Percentiles rank a stretch among this genome's conserved stretches.
phyloP scores from a whole-genome alignment of 495 filamentous ascomycete genomes.

The Penicillium psychrofluorescens region DNA sequence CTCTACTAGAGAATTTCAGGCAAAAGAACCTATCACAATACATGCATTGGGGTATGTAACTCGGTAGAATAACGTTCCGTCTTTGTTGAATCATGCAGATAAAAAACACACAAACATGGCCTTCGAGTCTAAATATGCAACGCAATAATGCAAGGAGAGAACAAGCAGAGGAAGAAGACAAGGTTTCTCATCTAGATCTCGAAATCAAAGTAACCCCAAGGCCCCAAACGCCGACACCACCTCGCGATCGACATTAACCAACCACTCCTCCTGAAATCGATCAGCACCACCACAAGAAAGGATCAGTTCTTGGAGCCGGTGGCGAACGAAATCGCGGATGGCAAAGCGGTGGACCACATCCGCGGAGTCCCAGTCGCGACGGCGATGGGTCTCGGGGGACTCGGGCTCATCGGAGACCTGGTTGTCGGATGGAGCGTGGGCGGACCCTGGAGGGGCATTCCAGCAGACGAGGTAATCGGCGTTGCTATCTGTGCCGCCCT shows the following conservation, averaged over 20 bases:
- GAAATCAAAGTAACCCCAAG: constrained; percentile 37
- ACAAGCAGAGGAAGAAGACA: too few species aligned
- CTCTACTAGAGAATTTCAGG: too few species aligned
- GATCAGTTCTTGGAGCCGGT: constrained; percentile 60
- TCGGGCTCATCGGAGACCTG: constrained; percentile 37
- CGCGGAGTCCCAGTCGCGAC: constrained; percentile 44
- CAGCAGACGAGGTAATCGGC: constrained; percentile 49
- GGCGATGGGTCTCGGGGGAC: constrained; percentile 55
- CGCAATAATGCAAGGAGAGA: too few species aligned
- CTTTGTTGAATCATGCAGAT: too few species aligned
- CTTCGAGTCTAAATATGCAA: background rate
- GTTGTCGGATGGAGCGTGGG: constrained; percentile 19
- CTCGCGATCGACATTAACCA: constrained; percentile 81
- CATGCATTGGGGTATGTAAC: background rate
- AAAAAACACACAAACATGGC: constrained; percentile 4
- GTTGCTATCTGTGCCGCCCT: constrained; percentile 35
- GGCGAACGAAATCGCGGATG: constrained; percentile 62
- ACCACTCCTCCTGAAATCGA: constrained; percentile 68
- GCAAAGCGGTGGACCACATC: constrained; percentile 69
- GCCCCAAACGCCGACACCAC: constrained; percentile 63
- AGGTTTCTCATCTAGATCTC: background rate
- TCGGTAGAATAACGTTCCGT: background rate
- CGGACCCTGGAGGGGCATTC: constrained; percentile 25
- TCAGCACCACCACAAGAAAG: constrained; percentile 61
- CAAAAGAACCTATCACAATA: too few species aligned